Base-by-base conservation (phyloP, 1,284 basidiomycete species). In the Lentinus polychrous region DNA sequence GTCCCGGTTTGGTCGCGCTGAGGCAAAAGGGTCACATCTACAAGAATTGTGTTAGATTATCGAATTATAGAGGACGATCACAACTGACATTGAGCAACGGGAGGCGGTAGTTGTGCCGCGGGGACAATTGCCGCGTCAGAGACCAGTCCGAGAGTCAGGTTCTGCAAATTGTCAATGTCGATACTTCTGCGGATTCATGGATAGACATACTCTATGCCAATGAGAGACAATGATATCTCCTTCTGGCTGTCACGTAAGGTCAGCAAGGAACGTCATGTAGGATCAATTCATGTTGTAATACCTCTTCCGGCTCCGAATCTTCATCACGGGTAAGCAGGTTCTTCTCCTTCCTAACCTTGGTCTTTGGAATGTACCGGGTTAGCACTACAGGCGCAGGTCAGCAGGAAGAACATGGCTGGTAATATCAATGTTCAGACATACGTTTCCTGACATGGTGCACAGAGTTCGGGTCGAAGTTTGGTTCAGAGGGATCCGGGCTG, bases 141-240 rank as follows among this genome's bases (percentile, higher is more conserved):
- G 38, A 98, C 73, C 38, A 98, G 70, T 8, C 88, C 88, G 33
- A 99, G 66, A 0, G 94, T 97, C 17, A 98, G 63, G 65, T 98
- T 97, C 77, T 86, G 57, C 2, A 20, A 22, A 53, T 27, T 52
- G 34, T 46, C 11, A 8, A 48, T 24, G 23, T 35, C 14, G 15
- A 35, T 32, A 10, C 18, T 39, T 8, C 35, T 11, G 14, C 36
- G 17, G 40, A n/a, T 15, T 41, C 15, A 24, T 7, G 22, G 27
- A 37, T 22, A 40, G 22, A 40, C 40, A 23, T 58, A 86, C 86
- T 55, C 69, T 72, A 57, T 92, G 83, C 89, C 93, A 99, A 68
- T 94, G 90, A 2, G 90, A 84, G 35, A 86, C 75, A 45, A 86
- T 76, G 18, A 79, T 63, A 50, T 85, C 81, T 20, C 66, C 68